These are phyloP conservation scores for Podila minutissima DNA, from an alignment of 192 early-diverging fungal genomes.

Conservation along the genomic window DNA sequence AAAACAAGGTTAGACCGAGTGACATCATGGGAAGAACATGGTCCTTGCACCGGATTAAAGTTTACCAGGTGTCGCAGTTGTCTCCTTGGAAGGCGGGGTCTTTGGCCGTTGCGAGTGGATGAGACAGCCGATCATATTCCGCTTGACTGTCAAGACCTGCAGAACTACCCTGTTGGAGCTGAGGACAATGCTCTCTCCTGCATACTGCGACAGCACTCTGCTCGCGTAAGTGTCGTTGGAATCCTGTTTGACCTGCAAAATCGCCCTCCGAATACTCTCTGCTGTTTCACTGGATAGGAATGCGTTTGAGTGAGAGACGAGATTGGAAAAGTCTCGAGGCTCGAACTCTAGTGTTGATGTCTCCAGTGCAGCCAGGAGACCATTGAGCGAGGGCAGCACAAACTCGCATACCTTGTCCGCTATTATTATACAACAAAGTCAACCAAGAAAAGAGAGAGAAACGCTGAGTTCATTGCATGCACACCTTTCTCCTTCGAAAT, in stretches of 20 bases:
- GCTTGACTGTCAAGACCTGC: slow-evolving; percentile 57
- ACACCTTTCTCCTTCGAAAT: no score
- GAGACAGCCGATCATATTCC: slow-evolving; percentile 62
- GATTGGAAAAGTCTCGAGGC: slow-evolving; percentile 52
- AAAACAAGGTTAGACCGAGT: slow-evolving; percentile 15
- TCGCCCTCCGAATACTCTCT: slow-evolving; percentile 55
- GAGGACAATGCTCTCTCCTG: slow-evolving; percentile 52
- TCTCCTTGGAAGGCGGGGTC: background rate
- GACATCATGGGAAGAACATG: background rate
- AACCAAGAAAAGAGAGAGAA: background rate
- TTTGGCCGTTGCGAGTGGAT: slow-evolving; percentile 15
- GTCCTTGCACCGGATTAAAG: no score
- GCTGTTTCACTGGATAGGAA: slow-evolving; percentile 57
- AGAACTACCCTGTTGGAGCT: slow-evolving; percentile 64
- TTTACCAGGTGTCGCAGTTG: slow-evolving; percentile 4
- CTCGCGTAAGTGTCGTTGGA: slow-evolving; percentile 48
- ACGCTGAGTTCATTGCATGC: no score
- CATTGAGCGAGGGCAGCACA: slow-evolving; percentile 67
- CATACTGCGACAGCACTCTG: slow-evolving; percentile 58
- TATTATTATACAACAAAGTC: background rate
- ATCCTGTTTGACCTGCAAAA: slow-evolving; percentile 50
- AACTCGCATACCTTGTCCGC: slow-evolving; percentile 58
- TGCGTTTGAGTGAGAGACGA: slow-evolving; percentile 54
- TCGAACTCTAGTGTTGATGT: slow-evolving; percentile 50
- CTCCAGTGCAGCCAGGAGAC: slow-evolving; percentile 62